Evolutionary conservation across 352 stramenopile genomes (phyloP), one percentile per base, ranked within the genome.

Genomic region (Globisporangium irregulare): DNA sequence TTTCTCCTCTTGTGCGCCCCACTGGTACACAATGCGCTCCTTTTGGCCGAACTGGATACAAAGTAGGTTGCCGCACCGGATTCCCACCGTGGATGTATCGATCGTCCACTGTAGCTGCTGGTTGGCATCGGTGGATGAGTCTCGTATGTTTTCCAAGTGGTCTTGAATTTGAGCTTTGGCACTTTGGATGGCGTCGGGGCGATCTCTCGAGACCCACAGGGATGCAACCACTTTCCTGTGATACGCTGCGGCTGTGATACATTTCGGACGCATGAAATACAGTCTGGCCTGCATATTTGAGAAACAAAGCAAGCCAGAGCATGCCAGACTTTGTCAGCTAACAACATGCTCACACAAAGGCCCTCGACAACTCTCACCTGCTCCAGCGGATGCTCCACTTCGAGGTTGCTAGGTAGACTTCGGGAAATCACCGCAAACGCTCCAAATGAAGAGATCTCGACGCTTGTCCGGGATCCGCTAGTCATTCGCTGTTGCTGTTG

Each of bases 131-230:
- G 8, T 55, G 6, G 38, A 36, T 32, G 25, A 50, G 10, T 25
- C 1, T 25, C 53, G 22, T 4, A 50, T 41, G 22, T 10, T 46
- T 14, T 34, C 29, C 36, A 71, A 24, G 43, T 56, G 64, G 24
- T 24, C 50, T 25, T 59, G 25, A 18, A 71, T 53, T 24, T 25
- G 15, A 9, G 14, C 22, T 1, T 4, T 54, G 5, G 62, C 48
- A 4, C 25, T 8, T 22, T 22, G 9, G 9, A 41, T 22, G 20
- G 20, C 14, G 34, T 77, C 71, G 1, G 59, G 71, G 24, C 71
- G 68, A 15, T 68, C 51, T 46, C 46, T 29, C 0, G 70, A 22
- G 9, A 77, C 12, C 71, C 71, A 77, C 1, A 77, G 27, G 1
- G 71, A 77, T 12, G 6, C 32, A 3, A 18, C 8, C 10, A 68